phyloP scores from a whole-genome alignment of 805 yeast genomes.

The Yarrowia bubula region DNA sequence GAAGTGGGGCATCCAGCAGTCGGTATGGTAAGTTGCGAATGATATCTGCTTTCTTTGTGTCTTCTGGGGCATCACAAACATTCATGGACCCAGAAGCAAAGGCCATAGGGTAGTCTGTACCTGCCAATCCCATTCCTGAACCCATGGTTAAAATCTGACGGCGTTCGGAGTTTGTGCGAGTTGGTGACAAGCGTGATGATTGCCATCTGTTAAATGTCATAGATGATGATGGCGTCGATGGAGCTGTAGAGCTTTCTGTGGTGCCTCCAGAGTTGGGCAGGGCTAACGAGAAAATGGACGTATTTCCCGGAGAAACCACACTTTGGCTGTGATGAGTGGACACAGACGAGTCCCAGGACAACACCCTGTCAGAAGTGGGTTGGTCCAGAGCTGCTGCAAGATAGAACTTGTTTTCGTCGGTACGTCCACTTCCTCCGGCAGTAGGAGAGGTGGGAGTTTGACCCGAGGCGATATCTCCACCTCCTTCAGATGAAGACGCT shows the following conservation, averaged over 20 bases:
- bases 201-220: not conserved
- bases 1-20: constrained; percentile 61
- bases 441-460: not conserved
- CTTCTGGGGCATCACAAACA: not conserved
- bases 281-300: constrained; percentile 6
- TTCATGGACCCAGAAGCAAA: not conserved
- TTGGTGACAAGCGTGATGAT: not conserved
- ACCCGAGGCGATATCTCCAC: constrained; percentile 8
- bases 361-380: not conserved
- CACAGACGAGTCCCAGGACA: not conserved
- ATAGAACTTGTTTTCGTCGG: not conserved
- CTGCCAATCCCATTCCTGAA: constrained; percentile 11
- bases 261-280: not conserved
- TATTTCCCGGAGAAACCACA: not conserved
- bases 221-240: not conserved
- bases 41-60: not conserved
- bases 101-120: constrained; percentile 6
- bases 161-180: not conserved
- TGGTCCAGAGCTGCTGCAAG: constrained; percentile 14
- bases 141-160: constrained; percentile 18
- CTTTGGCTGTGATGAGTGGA: not conserved
- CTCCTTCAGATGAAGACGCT: constrained; percentile 12
- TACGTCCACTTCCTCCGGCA: not conserved
- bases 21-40: constrained; percentile 41
- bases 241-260: not conserved